phyloP scores from a whole-genome alignment of 305 asterid species.

The Plantago rigida region DNA sequence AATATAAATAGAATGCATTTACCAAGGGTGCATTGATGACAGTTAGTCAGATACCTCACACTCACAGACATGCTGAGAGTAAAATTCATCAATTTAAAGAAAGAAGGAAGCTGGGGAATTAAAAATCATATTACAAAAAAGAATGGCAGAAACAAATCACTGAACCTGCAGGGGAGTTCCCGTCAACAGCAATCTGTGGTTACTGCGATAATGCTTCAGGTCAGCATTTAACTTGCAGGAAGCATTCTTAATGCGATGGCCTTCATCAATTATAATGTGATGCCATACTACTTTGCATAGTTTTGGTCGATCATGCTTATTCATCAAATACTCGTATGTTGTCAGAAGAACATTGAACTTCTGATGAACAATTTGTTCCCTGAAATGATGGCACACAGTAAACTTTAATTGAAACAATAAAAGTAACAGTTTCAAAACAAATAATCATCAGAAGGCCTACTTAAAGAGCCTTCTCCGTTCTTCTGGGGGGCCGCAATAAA shows the following conservation, averaged over 20 bases:
- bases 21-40: constrained; percentile 15
- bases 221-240: constrained; percentile 99
- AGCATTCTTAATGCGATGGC: constrained; percentile 99
- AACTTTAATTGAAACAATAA: constrained; percentile 9
- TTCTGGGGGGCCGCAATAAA: constrained; percentile 93
- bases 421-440: constrained; percentile 2
- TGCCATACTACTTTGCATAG: constrained; percentile 92
- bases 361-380: constrained; percentile 88
- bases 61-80: constrained; percentile 4
- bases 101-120: constrained; percentile 7
- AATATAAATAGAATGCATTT: constrained; percentile 18
- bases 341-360: constrained; percentile 92
- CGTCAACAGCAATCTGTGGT: constrained; percentile 89
- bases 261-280: constrained; percentile 93
- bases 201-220: constrained; percentile 80
- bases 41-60: constrained; percentile 5
- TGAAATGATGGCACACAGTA: constrained; percentile 35
- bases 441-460: constrained; percentile 35
- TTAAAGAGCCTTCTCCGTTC: constrained; percentile 89
- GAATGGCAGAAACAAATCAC: constrained; percentile 11
- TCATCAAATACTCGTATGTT: constrained; percentile 96
- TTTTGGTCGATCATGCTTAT: constrained; percentile 97
- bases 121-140: constrained; percentile 2
- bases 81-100: constrained; percentile 9
- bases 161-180: constrained; percentile 95